Conservation (phyloP, 164 flowering plant genomes). For the Tetrastigma voinierianum region DNA sequence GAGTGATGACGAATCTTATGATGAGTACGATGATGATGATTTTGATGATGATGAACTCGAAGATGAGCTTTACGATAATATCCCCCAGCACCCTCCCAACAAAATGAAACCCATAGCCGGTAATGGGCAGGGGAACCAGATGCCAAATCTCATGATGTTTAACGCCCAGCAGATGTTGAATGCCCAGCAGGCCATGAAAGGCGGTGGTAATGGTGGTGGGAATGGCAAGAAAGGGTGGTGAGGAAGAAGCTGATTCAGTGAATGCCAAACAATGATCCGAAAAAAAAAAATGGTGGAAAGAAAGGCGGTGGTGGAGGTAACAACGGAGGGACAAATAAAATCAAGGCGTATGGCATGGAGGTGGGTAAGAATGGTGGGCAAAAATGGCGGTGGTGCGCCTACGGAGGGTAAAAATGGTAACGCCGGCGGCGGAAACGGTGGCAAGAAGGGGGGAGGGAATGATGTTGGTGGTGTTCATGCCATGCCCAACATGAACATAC, state of each 20-base stretch:
- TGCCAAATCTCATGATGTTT: constrained; percentile 30
- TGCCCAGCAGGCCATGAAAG: constrained; percentile 23
- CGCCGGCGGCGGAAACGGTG: too few species aligned
- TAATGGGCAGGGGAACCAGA: constrained; percentile 25
- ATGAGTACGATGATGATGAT: constrained; percentile 31
- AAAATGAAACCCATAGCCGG: constrained; percentile 48
- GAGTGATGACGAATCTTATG: constrained; percentile 20
- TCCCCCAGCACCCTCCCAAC: constrained; percentile 25
- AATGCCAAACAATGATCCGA: constrained; percentile 25
- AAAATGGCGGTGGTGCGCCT: too few species aligned
- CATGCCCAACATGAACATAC: constrained; percentile 31
- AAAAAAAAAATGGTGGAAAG: constrained; percentile 44
- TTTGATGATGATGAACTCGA: constrained; percentile 18
- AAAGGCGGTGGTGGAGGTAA: too few species aligned
- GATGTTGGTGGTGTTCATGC: constrained; percentile 32
- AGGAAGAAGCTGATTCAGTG: too few species aligned
- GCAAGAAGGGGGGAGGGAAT: too few species aligned
- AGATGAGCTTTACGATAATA: constrained; percentile 29
- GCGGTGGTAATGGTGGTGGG: too few species aligned
- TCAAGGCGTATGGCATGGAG: too few species aligned
- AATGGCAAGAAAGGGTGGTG: constrained; percentile 36
- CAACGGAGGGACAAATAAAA: too few species aligned
- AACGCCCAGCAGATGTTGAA: constrained; percentile 35
- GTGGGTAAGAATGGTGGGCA: too few species aligned
- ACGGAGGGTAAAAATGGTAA: too few species aligned